phyloP scores from a whole-genome alignment of 2,329 filamentous ascomycete species.

The Metarhizium rileyi region DNA sequence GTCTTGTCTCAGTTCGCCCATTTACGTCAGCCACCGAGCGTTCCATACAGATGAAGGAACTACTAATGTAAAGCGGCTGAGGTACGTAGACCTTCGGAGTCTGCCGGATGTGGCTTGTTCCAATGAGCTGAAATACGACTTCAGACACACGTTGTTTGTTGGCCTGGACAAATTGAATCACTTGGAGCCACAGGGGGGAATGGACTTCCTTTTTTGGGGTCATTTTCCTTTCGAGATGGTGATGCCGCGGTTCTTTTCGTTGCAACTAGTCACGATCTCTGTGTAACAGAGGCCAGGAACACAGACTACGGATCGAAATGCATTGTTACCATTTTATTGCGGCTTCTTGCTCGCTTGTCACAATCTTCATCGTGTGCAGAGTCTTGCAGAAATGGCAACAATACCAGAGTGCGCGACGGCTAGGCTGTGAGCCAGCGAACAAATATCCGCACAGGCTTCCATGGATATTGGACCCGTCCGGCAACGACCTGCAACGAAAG shows the following conservation, averaged over 20 bases:
- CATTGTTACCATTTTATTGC: neutral
- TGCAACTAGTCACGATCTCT: neutral
- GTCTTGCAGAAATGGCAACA: neutral
- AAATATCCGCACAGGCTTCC: slow-evolving; percentile 5
- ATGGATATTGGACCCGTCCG: slow-evolving; percentile 6
- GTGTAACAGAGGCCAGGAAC: neutral
- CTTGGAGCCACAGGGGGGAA: too few relatives aligned
- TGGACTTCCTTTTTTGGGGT: too few relatives aligned
- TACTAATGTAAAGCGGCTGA: neutral
- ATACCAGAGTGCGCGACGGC: neutral
- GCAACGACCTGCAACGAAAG: neutral
- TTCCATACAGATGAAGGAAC: neutral
- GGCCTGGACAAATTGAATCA: neutral
- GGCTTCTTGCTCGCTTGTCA: neutral
- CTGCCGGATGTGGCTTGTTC: neutral
- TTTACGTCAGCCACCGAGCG: neutral
- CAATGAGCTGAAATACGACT: neutral
- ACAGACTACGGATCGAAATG: neutral
- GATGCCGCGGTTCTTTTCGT: too few relatives aligned
- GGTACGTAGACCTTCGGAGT: neutral
- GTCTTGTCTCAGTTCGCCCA: neutral
- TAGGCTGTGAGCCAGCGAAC: slow-evolving; percentile 2
- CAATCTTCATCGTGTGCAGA: neutral
- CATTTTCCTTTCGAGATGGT: too few relatives aligned
- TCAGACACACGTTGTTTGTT: neutral